Base-by-base conservation (phyloP, 768 basidiomycete species). In the Suillus brevipes region DNA sequence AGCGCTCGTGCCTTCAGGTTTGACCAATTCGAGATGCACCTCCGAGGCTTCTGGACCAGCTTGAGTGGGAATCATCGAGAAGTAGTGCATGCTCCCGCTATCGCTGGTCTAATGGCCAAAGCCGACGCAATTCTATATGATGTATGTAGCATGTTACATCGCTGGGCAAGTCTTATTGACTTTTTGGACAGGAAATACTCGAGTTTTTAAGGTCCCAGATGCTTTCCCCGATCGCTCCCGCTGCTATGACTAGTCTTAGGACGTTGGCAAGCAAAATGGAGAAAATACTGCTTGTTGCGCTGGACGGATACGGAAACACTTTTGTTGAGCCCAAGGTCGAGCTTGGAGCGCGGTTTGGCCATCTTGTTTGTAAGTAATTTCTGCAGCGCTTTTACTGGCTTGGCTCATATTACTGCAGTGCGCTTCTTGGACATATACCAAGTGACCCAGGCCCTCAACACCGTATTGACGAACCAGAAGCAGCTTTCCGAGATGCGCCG, bases 241-340 rank as follows among this genome's bases (percentile, higher is more conserved):
- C 85, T 50, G 87, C 91, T 3, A 75, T 95, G 58, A 84, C 84
- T 14, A 90, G 84, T 71, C 81, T 95, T 63, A 88, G 92, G 43
- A 89, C 91, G 72, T 81, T 95, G 62, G 93, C 94, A 14, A 86
- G 91, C 72, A 94, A 94, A 80, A 94, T 95, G 92, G 94, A 95
- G 73, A 94, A 93, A 76, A 90, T 94, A 57, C 80, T 95, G 23
- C 81, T 95, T 52, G 82, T 89, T 58, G 91, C 94, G 18, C 81
- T 95, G 37, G 91, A 92, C 64, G 85, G 84, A 65, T 95, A 94
- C 66, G 91, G 91, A 20, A 90, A 91, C 71, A 94, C 92, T 18
- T 95, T 95, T 76, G 90, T 94, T 47, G 92, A 94, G 75, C 93
- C 94, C 56, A 94, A 94, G 75, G 92, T 95, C 40, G 94, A 95